These are phyloP conservation scores for Chrysanthemum lavandulifolium DNA, from an alignment of 129 eudicot species.

Conservation along the genomic window DNA sequence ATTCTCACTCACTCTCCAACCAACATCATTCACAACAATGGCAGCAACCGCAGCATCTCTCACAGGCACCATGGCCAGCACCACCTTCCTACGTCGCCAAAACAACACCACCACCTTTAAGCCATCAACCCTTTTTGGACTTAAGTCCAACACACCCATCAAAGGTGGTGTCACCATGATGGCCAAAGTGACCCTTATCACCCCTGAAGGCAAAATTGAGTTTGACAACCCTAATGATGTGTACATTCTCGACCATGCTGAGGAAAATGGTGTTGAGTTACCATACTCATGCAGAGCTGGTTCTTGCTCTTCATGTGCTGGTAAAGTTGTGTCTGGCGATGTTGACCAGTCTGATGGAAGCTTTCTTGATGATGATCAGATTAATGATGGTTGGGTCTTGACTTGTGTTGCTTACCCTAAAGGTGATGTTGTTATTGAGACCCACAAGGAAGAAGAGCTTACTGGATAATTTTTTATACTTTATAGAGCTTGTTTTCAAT, in stretches of 20 bases:
- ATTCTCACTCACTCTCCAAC: constrained; percentile 9
- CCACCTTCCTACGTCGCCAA: constrained; percentile 47
- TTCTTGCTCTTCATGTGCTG: constrained; percentile 80
- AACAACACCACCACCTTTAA: constrained; percentile 28
- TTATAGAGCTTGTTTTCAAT: background rate
- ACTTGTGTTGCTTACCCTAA: constrained; percentile 72
- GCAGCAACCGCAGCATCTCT: constrained; percentile 42
- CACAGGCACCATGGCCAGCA: constrained; percentile 47
- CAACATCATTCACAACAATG: constrained; percentile 21
- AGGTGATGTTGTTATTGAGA: constrained; percentile 57
- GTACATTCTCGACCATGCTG: constrained; percentile 66
- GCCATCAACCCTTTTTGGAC: constrained; percentile 33
- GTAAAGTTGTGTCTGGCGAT: constrained; percentile 47
- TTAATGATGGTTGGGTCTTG: constrained; percentile 59
- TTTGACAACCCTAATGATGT: constrained; percentile 48
- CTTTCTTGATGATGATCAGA: constrained; percentile 65
- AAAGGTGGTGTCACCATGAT: constrained; percentile 41
- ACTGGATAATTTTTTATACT: constrained; percentile 20
- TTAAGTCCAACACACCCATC: constrained; percentile 14
- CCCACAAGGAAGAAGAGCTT: constrained; percentile 87
- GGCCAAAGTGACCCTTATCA: constrained; percentile 72
- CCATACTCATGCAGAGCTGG: constrained; percentile 92
- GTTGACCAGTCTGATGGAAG: constrained; percentile 64
- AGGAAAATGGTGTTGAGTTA: constrained; percentile 51
- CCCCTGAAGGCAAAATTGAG: constrained; percentile 53